These are phyloP conservation scores for Eragrostis nindensis DNA, from an alignment of 176 grass and related monocot genomes.

Conservation along the genomic window DNA sequence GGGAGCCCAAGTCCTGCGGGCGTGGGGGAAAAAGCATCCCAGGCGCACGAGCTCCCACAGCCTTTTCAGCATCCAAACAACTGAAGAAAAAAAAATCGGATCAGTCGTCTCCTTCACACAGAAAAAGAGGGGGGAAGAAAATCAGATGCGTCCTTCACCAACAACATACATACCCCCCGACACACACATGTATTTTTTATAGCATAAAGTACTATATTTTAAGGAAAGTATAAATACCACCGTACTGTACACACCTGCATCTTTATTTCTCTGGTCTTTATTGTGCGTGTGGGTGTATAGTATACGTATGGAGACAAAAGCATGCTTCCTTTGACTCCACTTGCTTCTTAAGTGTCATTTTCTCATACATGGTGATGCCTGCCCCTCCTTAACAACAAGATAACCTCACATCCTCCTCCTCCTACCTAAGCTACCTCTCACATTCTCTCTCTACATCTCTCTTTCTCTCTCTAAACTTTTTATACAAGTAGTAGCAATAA, in stretches of 20 bases:
- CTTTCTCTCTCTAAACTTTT: constrained; percentile 48
- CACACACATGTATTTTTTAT: background rate
- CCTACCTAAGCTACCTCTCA: constrained; percentile 3
- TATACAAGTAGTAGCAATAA: constrained; percentile 54
- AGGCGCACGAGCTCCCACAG: constrained; percentile 61
- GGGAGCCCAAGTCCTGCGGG: constrained; percentile 52
- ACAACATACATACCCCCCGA: too few relatives aligned
- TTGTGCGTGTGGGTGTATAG: constrained; percentile 20
- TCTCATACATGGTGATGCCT: constrained; percentile 61
- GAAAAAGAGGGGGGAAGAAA: constrained; percentile 19
- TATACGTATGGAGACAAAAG: constrained; percentile 50
- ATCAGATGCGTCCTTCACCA: constrained; percentile 41
- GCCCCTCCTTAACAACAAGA: constrained; percentile 41
- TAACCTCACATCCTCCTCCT: constrained; percentile 40
- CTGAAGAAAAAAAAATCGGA: constrained; percentile 38
- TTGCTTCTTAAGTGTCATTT: constrained; percentile 71
- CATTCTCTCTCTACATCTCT: background rate
- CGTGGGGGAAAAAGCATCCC: constrained; percentile 81
- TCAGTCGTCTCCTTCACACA: constrained; percentile 27
- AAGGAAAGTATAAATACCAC: background rate
- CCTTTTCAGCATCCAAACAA: constrained; percentile 39
- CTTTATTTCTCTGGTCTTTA: constrained; percentile 24
- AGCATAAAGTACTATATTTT: background rate
- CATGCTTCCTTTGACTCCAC: constrained; percentile 51
- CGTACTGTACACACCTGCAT: constrained; percentile 7